Evolutionary conservation across 1,139 yeast genomes (phyloP).

Genomic region (Taiozyma onychis): DNA sequence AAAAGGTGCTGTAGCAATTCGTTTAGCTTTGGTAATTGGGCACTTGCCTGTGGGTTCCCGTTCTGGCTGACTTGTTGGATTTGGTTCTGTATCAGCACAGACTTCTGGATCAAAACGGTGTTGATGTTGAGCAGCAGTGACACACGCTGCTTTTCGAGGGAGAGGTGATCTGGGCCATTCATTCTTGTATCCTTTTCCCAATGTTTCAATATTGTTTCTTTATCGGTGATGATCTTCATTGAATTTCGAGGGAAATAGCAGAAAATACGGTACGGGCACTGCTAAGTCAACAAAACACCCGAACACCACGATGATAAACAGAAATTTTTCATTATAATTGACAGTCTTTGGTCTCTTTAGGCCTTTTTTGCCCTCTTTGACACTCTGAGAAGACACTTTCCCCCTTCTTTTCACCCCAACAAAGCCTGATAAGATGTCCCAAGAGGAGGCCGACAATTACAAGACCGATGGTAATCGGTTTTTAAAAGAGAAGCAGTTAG

Average conservation of each 20-base stretch:
- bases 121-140: conserved; percentile 19
- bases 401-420: background rate
- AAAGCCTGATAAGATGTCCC: conserved; percentile 1
- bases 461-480: conserved; percentile 75
- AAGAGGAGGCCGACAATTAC: conserved; percentile 26
- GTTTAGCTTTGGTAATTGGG: conserved; percentile 16
- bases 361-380: background rate
- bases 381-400: background rate
- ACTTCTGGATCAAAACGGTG: conserved; percentile 21
- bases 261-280: too few species aligned
- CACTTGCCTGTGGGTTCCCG: conserved; percentile 5
- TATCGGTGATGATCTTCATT: too few species aligned
- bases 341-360: too few species aligned
- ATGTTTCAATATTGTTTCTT: too few species aligned
- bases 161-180: conserved; percentile 5
- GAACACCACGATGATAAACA: background rate
- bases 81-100: conserved; percentile 17
- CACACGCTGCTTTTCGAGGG: conserved; percentile 20
- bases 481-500: conserved; percentile 56
- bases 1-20: conserved; percentile 19
- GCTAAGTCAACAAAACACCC: background rate
- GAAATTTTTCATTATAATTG: background rate
- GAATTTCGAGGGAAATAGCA: too few species aligned
- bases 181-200: background rate
- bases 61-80: conserved; percentile 2